phyloP scores from a whole-genome alignment of 2,329 filamentous ascomycete genomes.

The Calonectria ilicicola region DNA sequence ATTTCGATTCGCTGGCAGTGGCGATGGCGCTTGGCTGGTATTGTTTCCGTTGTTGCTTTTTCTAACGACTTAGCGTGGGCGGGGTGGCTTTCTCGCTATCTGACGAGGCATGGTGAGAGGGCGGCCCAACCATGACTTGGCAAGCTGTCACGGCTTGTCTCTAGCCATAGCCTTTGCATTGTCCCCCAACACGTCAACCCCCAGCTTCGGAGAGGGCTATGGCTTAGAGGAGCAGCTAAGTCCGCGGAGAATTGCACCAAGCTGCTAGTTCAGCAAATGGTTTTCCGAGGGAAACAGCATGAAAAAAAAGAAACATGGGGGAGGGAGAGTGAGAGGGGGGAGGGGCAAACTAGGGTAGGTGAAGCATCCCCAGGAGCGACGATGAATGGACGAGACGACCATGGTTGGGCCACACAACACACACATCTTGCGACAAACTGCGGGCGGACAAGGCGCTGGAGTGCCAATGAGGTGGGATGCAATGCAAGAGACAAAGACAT shows the following conservation, averaged over 20 bases:
- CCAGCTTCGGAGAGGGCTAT: neutral
- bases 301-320: neutral
- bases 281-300: conserved; percentile 1
- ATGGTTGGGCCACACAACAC: neutral
- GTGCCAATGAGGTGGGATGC: neutral
- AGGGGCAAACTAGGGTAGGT: neutral
- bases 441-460: neutral
- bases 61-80: neutral
- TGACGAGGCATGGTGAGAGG: neutral
- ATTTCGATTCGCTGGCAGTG: neutral
- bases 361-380: neutral
- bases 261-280: neutral
- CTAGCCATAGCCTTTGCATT: neutral
- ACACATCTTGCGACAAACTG: neutral
- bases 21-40: neutral
- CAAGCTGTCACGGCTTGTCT: neutral
- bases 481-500: neutral
- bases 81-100: neutral
- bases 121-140: neutral
- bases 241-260: neutral
- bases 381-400: neutral
- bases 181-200: neutral
- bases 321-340: neutral
- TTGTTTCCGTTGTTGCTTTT: neutral
- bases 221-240: neutral